Evolutionary conservation across 2,329 filamentous ascomycete species (phyloP), one percentile per base, ranked within the genome.

Genomic region (Xylariales sp.): DNA sequence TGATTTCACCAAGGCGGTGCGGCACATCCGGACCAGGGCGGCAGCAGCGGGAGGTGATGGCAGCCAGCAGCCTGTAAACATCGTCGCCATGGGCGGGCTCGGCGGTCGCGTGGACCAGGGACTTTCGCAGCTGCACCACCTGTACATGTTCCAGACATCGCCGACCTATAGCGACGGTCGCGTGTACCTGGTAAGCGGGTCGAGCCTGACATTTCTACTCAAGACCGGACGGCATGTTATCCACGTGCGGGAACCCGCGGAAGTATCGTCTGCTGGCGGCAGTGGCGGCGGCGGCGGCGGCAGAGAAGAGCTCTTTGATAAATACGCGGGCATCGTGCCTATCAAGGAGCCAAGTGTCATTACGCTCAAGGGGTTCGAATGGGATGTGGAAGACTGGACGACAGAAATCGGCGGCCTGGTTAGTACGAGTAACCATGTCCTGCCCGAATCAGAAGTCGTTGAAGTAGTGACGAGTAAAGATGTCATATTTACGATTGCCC

Each of bases 91-190:
- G 6, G 90, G 91, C 28, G 88, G 90, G 2, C 74, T 97, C 1
- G 88, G 88, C 29, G 93, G 93, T 6, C 81, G 93, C 20, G 85
- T 97, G 13, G 93, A 98, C 61, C 93, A 98, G 59, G 91, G 85
- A 2, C 74, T 98, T 33, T 89, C 88, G 40, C 82, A 95, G 52
- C 74, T 98, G 37, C 88, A 95, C 57, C 87, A 96, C 56, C 72
- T 97, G 31, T 90, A 79, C 50, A 61, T 77, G 33, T 81, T 77
- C 57, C 78, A 83, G 53, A 49, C 45, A 10, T 55, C 51, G 30
- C 63, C 70, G 0, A 57, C 54, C 17, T 74, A 76, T 42, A 57
- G 61, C 19, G 50, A 65, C 10, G 81, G 81, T 5, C 66, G 75
- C 18, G 62, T 97, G 46, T 95, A 83, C 62, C 74, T 98, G 7